Evolutionary conservation across 192 early-diverging fungal species (phyloP).

Genomic region (Martensiomyces pterosporus): DNA sequence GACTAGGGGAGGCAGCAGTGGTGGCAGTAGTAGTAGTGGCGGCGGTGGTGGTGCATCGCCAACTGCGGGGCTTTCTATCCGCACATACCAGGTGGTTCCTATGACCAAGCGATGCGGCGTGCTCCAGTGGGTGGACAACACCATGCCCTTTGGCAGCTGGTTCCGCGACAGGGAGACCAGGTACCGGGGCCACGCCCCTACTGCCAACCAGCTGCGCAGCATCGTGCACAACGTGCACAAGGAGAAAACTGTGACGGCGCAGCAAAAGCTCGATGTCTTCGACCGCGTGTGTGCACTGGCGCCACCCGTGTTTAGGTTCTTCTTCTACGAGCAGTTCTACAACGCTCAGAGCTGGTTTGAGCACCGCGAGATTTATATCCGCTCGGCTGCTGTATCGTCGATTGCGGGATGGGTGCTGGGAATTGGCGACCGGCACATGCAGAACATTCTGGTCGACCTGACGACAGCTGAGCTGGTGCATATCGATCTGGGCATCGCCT

Average conservation of each 20-base stretch:
- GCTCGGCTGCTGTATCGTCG: slow-evolving; percentile 81
- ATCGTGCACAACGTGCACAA: slow-evolving; percentile 26
- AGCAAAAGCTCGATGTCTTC: slow-evolving; percentile 58
- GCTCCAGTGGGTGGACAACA: slow-evolving; percentile 92
- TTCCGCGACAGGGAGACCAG: slow-evolving; percentile 61
- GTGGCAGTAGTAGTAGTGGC: too few relatives aligned
- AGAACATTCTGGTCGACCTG: slow-evolving; percentile 87
- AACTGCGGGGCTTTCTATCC: slow-evolving; percentile 37
- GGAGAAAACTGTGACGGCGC: slow-evolving; percentile 44
- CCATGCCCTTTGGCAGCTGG: slow-evolving; percentile 61
- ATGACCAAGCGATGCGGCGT: slow-evolving; percentile 85
- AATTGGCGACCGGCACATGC: slow-evolving; percentile 87
- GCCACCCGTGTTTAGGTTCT: slow-evolving; percentile 61
- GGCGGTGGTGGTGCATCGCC: too few relatives aligned
- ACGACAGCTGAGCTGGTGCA: slow-evolving; percentile 83
- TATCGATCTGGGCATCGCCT: slow-evolving; percentile 95
- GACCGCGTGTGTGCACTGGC: slow-evolving; percentile 47
- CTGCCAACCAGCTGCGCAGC: slow-evolving; percentile 38
- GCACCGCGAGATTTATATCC: slow-evolving; percentile 63
- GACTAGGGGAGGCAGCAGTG: too few relatives aligned
- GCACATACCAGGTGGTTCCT: slow-evolving; percentile 78
- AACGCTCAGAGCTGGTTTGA: slow-evolving; percentile 74
- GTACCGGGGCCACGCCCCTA: slow-evolving; percentile 41
- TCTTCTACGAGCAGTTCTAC: slow-evolving; percentile 76
- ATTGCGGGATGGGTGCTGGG: slow-evolving; percentile 88